phyloP scores from a whole-genome alignment of 2,329 filamentous ascomycete species.

The Leptographium procerum region DNA sequence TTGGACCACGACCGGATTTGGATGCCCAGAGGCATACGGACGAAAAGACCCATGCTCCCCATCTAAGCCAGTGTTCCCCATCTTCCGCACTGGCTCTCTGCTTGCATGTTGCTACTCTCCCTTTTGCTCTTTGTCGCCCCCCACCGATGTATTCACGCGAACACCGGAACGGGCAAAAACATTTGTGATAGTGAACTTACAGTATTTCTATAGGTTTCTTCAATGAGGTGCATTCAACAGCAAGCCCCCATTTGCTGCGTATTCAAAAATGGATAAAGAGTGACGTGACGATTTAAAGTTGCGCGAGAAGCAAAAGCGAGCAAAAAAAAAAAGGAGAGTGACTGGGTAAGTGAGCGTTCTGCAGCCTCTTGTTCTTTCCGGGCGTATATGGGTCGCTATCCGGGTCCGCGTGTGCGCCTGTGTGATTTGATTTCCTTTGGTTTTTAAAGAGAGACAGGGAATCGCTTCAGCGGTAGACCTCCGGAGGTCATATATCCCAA shows the following conservation, averaged over 20 bases:
- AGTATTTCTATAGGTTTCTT: background rate
- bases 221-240: background rate
- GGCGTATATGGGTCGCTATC: background rate
- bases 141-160: background rate
- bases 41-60: background rate
- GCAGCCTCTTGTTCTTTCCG: slow-evolving; percentile 1
- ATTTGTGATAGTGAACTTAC: background rate
- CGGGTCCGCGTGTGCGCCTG: slow-evolving; percentile 9
- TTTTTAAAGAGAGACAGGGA: slow-evolving; percentile 9
- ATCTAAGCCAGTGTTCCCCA: background rate
- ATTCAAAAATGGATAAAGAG: background rate
- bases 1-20: background rate
- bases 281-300: slow-evolving; percentile 5
- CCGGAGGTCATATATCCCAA: slow-evolving; percentile 15
- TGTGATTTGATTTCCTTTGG: background rate
- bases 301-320: background rate
- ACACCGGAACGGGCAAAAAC: background rate
- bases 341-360: background rate
- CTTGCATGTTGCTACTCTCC: background rate
- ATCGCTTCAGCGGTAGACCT: slow-evolving; percentile 14
- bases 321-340: background rate
- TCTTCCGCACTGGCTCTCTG: background rate
- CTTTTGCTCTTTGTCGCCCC: background rate
- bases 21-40: background rate
- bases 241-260: background rate